Evolutionary conservation across 139 green algal species (phyloP).

Genomic region (Chlamydomonas sphaeroides): DNA sequence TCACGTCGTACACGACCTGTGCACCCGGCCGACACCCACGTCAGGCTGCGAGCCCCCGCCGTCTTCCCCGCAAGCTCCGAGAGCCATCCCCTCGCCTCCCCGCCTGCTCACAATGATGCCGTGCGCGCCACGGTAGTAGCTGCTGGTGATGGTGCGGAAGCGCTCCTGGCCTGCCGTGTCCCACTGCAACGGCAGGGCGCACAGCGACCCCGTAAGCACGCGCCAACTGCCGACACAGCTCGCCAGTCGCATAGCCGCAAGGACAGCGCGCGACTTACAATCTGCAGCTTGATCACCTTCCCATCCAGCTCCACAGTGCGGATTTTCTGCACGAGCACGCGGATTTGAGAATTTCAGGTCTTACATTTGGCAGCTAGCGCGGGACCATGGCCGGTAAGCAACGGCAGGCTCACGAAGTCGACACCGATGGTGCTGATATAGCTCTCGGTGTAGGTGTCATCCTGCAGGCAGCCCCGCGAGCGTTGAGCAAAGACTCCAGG

Average conservation of each 20-base stretch:
- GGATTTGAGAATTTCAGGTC: background rate
- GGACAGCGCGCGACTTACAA: too few species aligned
- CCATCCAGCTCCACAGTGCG: conserved; percentile 98
- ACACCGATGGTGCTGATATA: conserved; percentile 99
- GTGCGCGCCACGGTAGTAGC: conserved; percentile 98
- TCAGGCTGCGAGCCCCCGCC: too few species aligned
- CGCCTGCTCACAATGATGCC: conserved; percentile 91
- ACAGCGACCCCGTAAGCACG: background rate
- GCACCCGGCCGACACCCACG: background rate
- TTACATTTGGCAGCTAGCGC: too few species aligned
- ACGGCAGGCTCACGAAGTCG: conserved; percentile 93
- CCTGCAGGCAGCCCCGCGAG: conserved; percentile 60
- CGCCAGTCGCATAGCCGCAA: too few species aligned
- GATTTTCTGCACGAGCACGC: conserved; percentile 91
- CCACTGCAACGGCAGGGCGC: conserved; percentile 78
- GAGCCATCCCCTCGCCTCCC: background rate
- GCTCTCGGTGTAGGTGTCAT: conserved; percentile 99
- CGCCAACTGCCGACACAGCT: background rate
- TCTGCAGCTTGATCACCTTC: conserved; percentile 99
- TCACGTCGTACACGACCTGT: conserved; percentile 99
- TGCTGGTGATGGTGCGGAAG: conserved; percentile 98
- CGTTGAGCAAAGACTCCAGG: too few species aligned
- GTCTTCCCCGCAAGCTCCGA: too few species aligned
- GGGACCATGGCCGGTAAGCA: too few species aligned
- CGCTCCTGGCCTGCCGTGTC: conserved; percentile 99